Conservation (phyloP, 306 rosid genomes). For the Urtica urens region DNA sequence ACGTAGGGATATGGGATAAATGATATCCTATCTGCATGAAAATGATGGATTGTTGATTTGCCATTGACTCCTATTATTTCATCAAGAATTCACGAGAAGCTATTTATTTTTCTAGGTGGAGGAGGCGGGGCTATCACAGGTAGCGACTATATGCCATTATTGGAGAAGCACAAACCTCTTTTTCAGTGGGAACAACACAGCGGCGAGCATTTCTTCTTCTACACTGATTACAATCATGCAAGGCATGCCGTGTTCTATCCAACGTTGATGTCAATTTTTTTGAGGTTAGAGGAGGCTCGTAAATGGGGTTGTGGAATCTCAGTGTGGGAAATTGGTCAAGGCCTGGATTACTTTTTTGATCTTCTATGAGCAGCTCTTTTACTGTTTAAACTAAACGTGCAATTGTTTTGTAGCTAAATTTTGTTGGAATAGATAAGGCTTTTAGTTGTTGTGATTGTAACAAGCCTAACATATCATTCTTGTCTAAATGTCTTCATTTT, state of each 20-base stretch:
- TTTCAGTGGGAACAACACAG: slow-evolving; percentile 77
- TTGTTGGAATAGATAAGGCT: slow-evolving; percentile 3
- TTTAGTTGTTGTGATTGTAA: not conserved
- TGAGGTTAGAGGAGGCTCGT: slow-evolving; percentile 74
- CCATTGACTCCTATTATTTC: too few relatives aligned
- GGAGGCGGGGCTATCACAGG: slow-evolving; percentile 74
- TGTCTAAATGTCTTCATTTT: too few relatives aligned
- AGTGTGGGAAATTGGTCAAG: slow-evolving; percentile 98
- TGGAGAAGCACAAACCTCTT: slow-evolving; percentile 67
- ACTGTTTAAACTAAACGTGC: not conserved
- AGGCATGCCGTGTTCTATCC: slow-evolving; percentile 88
- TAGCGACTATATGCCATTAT: slow-evolving; percentile 60
- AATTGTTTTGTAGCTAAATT: not conserved
- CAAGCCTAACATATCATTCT: too few relatives aligned
- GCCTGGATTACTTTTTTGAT: slow-evolving; percentile 83
- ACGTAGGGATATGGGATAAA: too few relatives aligned
- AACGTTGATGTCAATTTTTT: slow-evolving; percentile 59
- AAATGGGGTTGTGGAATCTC: slow-evolving; percentile 87
- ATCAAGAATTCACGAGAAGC: not conserved
- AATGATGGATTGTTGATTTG: too few relatives aligned
- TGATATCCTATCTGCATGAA: too few relatives aligned
- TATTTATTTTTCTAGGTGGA: slow-evolving; percentile 26
- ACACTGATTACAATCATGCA: slow-evolving; percentile 31
- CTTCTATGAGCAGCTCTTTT: slow-evolving; percentile 31
- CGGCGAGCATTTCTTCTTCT: slow-evolving; percentile 70